These are phyloP conservation scores for Sonneratia alba DNA, from an alignment of 345 rosid species.

Conservation along the genomic window DNA sequence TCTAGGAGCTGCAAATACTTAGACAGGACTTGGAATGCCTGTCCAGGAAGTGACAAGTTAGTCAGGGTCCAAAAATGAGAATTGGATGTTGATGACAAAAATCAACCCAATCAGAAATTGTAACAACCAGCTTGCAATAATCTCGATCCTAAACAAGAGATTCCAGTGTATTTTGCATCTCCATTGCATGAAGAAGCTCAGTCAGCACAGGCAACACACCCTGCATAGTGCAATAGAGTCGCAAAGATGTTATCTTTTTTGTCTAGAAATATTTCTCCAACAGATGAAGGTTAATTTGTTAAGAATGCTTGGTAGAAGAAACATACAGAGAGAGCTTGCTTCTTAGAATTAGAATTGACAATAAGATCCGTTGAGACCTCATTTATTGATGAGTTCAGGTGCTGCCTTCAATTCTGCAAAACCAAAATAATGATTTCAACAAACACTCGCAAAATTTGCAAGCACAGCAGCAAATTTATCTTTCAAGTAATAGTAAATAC, in stretches of 20 bases:
- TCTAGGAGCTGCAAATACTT: constrained; percentile 93
- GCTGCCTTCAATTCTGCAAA: constrained; percentile 88
- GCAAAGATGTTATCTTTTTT: background rate
- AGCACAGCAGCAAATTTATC: background rate
- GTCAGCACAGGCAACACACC: constrained; percentile 72
- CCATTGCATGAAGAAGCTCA: constrained; percentile 67
- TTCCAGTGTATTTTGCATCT: constrained; percentile 76
- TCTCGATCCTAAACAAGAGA: constrained; percentile 81
- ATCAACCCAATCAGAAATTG: constrained; percentile 2
- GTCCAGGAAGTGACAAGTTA: constrained; percentile 14
- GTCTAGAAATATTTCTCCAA: background rate
- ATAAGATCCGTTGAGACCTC: constrained; percentile 98
- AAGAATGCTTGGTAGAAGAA: background rate
- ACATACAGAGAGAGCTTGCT: constrained; percentile 84
- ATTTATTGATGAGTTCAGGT: constrained; percentile 78
- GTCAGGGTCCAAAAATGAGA: background rate
- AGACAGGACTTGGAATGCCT: constrained; percentile 98
- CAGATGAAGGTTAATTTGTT: background rate
- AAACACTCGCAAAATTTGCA: background rate
- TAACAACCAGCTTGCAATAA: constrained; percentile 67
- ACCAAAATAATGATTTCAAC: constrained; percentile 14
- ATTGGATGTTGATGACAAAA: background rate
- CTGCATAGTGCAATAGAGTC: constrained; percentile 29
- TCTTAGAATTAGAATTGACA: constrained; percentile 81
- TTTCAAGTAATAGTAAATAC: background rate